Evolutionary conservation across 495 filamentous ascomycete genomes (phyloP).

Genomic region (Penicillium arizonense): DNA sequence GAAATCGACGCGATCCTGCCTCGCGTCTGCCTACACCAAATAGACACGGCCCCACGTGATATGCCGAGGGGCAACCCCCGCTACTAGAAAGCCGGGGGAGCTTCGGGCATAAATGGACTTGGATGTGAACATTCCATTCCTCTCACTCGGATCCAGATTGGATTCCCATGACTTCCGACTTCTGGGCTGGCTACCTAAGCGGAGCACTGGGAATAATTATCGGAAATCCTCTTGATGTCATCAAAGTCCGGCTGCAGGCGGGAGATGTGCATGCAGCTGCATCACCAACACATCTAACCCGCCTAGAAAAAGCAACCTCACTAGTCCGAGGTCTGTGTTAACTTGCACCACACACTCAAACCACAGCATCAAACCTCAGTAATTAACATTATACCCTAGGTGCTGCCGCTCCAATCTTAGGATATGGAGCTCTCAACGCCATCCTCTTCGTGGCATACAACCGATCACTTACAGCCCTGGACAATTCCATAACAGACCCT

Average conservation of each 20-base stretch:
- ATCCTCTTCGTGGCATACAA: conserved; percentile 86
- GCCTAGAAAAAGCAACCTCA: conserved; percentile 44
- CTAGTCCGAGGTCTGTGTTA: conserved; percentile 45
- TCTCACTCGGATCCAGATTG: not conserved
- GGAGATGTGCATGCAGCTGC: conserved; percentile 28
- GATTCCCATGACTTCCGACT: conserved; percentile 70
- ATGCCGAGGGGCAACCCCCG: not conserved
- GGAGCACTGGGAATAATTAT: conserved; percentile 81
- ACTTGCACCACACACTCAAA: not conserved
- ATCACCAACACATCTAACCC: conserved; percentile 24
- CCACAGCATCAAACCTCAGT: not conserved
- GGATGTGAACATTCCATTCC: not conserved
- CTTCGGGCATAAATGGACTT: not conserved
- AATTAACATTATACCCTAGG: conserved; percentile 40
- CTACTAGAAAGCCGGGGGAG: conserved; percentile 8
- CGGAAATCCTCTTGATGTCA: conserved; percentile 82
- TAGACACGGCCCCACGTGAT: conserved; percentile 24
- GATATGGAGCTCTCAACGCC: conserved; percentile 87
- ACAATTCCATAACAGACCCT: conserved; percentile 38
- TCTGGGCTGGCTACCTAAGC: conserved; percentile 84
- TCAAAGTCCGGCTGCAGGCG: conserved; percentile 83
- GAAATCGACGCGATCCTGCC: conserved; percentile 26
- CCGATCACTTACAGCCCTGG: conserved; percentile 61
- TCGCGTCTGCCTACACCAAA: conserved; percentile 38
- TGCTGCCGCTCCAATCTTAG: conserved; percentile 75